These are phyloP conservation scores for Metarhizium album DNA, from an alignment of 2,329 filamentous ascomycete genomes.

Conservation along the genomic window DNA sequence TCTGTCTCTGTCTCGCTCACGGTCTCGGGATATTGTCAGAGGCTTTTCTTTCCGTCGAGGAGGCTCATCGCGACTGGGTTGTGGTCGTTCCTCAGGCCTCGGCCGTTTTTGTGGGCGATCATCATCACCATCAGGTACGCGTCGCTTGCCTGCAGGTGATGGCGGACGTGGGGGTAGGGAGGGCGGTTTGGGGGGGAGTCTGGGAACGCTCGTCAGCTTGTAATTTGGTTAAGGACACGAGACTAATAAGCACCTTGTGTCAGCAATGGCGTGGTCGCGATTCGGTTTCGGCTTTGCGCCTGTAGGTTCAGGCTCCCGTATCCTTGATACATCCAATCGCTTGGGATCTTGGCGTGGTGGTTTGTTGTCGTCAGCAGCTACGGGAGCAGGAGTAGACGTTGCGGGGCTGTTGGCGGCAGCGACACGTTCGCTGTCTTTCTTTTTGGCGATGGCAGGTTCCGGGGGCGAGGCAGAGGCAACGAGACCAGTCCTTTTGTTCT, in stretches of 20 bases:
- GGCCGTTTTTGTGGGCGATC: slow-evolving; percentile 36
- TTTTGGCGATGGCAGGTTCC: slow-evolving; percentile 21
- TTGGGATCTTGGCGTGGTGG: slow-evolving; percentile 2
- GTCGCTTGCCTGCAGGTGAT: slow-evolving; percentile 38
- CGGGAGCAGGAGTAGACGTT: slow-evolving; percentile 8
- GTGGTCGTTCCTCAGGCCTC: slow-evolving; percentile 27
- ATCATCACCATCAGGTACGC: slow-evolving; percentile 32
- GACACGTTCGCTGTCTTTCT: slow-evolving; percentile 21
- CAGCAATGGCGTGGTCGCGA: slow-evolving; percentile 2
- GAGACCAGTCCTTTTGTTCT: slow-evolving; percentile 36
- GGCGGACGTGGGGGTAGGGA: slow-evolving; percentile 24
- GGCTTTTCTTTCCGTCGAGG: slow-evolving; percentile 19
- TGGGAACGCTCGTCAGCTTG: slow-evolving; percentile 7
- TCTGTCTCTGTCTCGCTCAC: slow-evolving; percentile 3
- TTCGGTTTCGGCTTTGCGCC: slow-evolving; percentile 4
- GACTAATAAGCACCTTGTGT: slow-evolving; percentile 9
- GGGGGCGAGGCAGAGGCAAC: slow-evolving; percentile 25
- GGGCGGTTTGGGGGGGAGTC: slow-evolving; percentile 27
- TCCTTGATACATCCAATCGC: slow-evolving; percentile 8
- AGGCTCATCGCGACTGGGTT: slow-evolving; percentile 22
- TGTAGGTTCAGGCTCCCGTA: slow-evolving; percentile 5
- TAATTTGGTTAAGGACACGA: too few relatives aligned
- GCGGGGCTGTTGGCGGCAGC: slow-evolving; percentile 9
- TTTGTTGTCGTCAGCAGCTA: not conserved
- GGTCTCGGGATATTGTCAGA: not conserved